Evolutionary conservation across 495 filamentous ascomycete species (phyloP), one percentile per base, ranked within the genome.

Genomic region (Recurvomyces mirabilis): DNA sequence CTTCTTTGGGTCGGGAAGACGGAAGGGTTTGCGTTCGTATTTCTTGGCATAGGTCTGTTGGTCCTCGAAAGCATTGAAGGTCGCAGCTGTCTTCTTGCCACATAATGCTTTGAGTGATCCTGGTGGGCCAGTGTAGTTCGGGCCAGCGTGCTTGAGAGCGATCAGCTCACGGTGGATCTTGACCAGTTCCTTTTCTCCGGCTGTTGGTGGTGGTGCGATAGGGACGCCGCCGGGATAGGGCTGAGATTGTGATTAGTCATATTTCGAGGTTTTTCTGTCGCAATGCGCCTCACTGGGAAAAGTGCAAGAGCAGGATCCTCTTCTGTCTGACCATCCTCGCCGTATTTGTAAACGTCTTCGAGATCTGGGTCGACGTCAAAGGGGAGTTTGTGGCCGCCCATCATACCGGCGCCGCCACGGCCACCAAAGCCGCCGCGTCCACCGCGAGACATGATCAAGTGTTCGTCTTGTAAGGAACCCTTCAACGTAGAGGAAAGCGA

Each of bases 1-100:
- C 34, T 68, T 68, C 14, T 69, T 59, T 28, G 68, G 68, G 48
- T 74, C 78, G 7, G 72, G n/a, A 7, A 47, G 18, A 12, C 45
- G 22, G 19, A 41, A 40, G n/a, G 21, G n/a, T 15, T 28, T 23
- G 15, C 10, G 25, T 15, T 41, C 36, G 59, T 79, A 80, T 32
- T 69, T 68, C 15, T 70, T 59, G 31, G 68, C 69, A 51, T 75
- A 81, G 6, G 72, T 72, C 15, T 67, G 70, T 69, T 77, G 77
- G 41, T 74, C 71, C 31, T 71, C 64, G 52, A 81, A 81, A 4
- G 75, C 68, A 55, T 81, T 70, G 35, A 76, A 58, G 32, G 38
- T 51, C 61, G 55, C 66, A 54, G 41, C 60, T 51, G 38, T 67
- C 56, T 32, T 63, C 25, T 40, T 41, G 28, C 23, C 23, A 15